phyloP scores from a whole-genome alignment of 176 grass and related monocot species.

The Hyparrhenia diplandra region DNA sequence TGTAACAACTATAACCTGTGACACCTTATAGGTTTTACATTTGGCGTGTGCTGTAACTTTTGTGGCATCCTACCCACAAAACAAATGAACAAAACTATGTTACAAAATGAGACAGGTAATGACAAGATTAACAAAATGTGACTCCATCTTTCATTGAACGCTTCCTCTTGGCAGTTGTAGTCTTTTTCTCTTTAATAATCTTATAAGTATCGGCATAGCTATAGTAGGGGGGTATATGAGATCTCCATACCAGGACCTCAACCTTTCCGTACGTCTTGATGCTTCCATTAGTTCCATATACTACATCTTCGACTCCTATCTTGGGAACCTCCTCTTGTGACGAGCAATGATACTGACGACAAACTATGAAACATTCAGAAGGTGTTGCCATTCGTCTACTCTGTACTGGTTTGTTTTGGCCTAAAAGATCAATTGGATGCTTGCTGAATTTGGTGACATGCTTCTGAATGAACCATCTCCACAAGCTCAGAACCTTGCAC shows the following conservation, averaged over 20 bases:
- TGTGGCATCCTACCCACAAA: no score
- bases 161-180: background rate
- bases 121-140: background rate
- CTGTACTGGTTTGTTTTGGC: no score
- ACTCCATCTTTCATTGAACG: background rate
- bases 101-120: no score
- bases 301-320: background rate
- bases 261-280: background rate
- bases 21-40: background rate
- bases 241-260: background rate
- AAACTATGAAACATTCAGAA: no score
- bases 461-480: no score
- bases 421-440: no score
- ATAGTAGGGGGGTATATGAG: background rate
- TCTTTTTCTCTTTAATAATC: background rate
- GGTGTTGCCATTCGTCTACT: no score
- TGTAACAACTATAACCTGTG: no score
- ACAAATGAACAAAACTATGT: no score
- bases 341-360: background rate
- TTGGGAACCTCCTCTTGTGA: background rate
- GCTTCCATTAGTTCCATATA: background rate
- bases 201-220: background rate
- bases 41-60: background rate
- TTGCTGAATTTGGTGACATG: no score
- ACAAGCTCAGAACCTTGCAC: background rate